Base-by-base conservation (phyloP, 2,329 filamentous ascomycete species). In the Cyphellophora attinorum region DNA sequence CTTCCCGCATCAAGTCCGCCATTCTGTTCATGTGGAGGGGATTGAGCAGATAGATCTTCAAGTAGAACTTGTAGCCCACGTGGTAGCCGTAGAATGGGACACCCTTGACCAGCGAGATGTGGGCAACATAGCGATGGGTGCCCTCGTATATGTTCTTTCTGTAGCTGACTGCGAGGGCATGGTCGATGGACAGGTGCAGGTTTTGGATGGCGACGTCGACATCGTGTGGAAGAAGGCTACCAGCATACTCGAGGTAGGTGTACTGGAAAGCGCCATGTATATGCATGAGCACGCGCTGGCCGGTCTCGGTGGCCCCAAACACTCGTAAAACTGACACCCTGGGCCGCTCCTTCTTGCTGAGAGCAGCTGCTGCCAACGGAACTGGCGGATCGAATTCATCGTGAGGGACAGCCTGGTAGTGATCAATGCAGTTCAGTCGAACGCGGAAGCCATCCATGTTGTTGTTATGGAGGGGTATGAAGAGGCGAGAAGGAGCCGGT, bases 261-360 rank as follows among this genome's bases (percentile, higher is more conserved):
- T 98, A 98, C 1, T 91, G 91, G 51, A 98, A 88, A 14, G 85
- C 86, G 40, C 93, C 91, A 59, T 96, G 91, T 37, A 98, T 76
- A 62, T 98, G 91, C 18, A 85, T 85, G 62, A 91, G 95, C 11
- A 95, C 85, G 54, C 93, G 95, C 60, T 96, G 88, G 0, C 91
- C 91, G 0, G 85, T 91, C 56, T 93, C 85, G 1, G 89, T 95
- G 3, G 86, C 79, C 1, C 91, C 91, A 60, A 96, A 98, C 8
- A 93, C 74, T 45, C 91, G 77, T 40, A 98, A 78, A 8, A 96
- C 76, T 0, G 91, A 89, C 0, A 96, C 77, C 45, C 77, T 81
- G 6, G 83, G 79, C 19, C 75, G 72, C 40, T 75, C 77, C 42
- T 68, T 64, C 31, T 65, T 67, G 16, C 65, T 72, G 45, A 76